phyloP scores from a whole-genome alignment of 306 rosid genomes.

The Vigna angularis region DNA sequence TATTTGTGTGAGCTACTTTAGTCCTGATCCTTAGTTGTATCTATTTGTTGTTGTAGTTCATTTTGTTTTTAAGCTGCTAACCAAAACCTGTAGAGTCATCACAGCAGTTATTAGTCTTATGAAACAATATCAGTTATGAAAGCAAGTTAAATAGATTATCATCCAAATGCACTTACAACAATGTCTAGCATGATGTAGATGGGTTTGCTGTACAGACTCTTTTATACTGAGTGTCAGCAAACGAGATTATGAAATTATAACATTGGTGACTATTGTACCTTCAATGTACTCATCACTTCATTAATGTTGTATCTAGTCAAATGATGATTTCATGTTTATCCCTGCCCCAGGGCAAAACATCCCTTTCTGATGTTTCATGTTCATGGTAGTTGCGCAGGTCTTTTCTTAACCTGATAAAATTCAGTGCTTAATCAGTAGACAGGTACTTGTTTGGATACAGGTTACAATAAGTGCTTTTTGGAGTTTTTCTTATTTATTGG shows the following conservation, averaged over 20 bases:
- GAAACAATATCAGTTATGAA: conserved; percentile 46
- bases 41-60: conserved; percentile 46
- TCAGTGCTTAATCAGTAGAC: neutral
- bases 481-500: too few relatives aligned
- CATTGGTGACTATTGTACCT: conserved; percentile 13
- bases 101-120: conserved; percentile 55
- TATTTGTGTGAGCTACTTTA: conserved; percentile 47
- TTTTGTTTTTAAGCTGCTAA: conserved; percentile 58
- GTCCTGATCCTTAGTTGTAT: conserved; percentile 53
- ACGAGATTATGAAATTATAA: neutral
- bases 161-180: conserved; percentile 27
- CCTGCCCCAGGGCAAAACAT: neutral
- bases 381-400: neutral
- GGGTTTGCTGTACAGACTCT: conserved; percentile 32
- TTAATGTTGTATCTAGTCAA: conserved; percentile 25
- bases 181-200: conserved; percentile 4
- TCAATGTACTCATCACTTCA: neutral
- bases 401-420: neutral
- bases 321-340: neutral
- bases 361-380: neutral
- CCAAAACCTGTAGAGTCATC: conserved; percentile 67
- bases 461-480: too few relatives aligned
- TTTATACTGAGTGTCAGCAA: conserved; percentile 26
- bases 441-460: too few relatives aligned
- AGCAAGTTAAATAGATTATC: conserved; percentile 41